A percentile compares a stretch with the other conserved stretches of the same genome.
phyloP scores from a whole-genome alignment of 257 asterid species.

The Jaltomata sinuosa region DNA sequence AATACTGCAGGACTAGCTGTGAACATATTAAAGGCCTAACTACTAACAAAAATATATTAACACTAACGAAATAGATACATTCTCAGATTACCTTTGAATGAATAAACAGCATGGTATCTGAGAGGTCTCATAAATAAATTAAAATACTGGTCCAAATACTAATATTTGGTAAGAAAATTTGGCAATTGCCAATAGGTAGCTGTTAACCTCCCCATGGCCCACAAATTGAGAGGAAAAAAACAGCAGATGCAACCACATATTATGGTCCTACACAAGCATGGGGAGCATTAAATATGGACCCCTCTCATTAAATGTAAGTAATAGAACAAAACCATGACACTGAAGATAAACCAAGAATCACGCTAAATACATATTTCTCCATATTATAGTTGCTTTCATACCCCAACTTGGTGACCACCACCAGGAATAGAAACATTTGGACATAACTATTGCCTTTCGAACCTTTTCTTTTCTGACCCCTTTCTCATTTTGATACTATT shows the following conservation, averaged over 20 bases:
- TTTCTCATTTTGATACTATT: not conserved
- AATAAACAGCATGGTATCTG: not conserved
- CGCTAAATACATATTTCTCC: slow-evolving; percentile 9
- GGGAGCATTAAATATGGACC: slow-evolving; percentile 31
- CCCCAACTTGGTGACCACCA: slow-evolving; percentile 16
- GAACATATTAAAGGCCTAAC: not conserved
- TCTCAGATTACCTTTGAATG: not conserved
- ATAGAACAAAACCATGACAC: slow-evolving; percentile 12
- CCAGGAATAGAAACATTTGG: not conserved
- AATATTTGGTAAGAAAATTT: not conserved
- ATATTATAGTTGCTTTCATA: slow-evolving; percentile 18
- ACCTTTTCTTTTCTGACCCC: not conserved
- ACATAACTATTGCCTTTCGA: not conserved
- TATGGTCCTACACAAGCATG: slow-evolving; percentile 41
- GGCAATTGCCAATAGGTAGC: not conserved
- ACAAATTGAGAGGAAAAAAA: slow-evolving; percentile 14
- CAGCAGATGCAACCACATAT: slow-evolving; percentile 36
- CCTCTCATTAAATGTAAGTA: slow-evolving; percentile 28
- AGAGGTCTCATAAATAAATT: not conserved
- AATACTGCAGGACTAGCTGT: not conserved
- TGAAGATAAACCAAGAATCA: slow-evolving; percentile 1
- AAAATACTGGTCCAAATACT: not conserved
- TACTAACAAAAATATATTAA: not conserved
- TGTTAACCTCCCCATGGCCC: not conserved
- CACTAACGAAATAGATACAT: not conserved